phyloP scores from a whole-genome alignment of 2,329 filamentous ascomycete genomes.

The Ascochyta rabiei region DNA sequence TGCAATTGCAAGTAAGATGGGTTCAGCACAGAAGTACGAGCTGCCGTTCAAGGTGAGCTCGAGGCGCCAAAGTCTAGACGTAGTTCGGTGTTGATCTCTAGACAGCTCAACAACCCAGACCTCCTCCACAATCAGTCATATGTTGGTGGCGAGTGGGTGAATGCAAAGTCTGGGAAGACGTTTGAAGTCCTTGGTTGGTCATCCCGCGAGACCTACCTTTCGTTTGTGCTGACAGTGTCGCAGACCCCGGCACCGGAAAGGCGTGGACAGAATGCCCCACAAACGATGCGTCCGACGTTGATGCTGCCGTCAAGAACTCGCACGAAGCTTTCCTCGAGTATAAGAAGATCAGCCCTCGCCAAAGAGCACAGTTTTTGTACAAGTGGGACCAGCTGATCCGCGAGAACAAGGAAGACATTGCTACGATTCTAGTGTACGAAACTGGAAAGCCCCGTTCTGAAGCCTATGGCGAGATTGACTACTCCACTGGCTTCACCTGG shows the following conservation, averaged over 20 bases:
- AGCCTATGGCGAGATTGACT: constrained; percentile 60
- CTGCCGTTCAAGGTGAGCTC: constrained; percentile 54
- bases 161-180: constrained; percentile 61
- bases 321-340: constrained; percentile 67
- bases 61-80: neutral
- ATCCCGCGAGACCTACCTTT: neutral
- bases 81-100: constrained; percentile 2
- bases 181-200: constrained; percentile 61
- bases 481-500: constrained; percentile 61
- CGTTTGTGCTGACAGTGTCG: constrained; percentile 14
- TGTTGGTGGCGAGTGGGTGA: constrained; percentile 62
- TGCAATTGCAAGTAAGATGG: constrained; percentile 21
- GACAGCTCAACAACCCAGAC: constrained; percentile 59
- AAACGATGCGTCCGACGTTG: constrained; percentile 64
- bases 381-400: constrained; percentile 70
- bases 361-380: constrained; percentile 66
- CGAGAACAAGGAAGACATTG: constrained; percentile 66
- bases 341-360: constrained; percentile 64
- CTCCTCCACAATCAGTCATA: constrained; percentile 62
- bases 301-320: constrained; percentile 63
- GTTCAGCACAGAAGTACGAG: constrained; percentile 37
- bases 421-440: constrained; percentile 66
- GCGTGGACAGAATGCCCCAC: constrained; percentile 56
- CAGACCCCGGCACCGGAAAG: constrained; percentile 60
- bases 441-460: constrained; percentile 61